Evolutionary conservation across 2,329 filamentous ascomycete species (phyloP).

Genomic region (Hypoxylon sp.): DNA sequence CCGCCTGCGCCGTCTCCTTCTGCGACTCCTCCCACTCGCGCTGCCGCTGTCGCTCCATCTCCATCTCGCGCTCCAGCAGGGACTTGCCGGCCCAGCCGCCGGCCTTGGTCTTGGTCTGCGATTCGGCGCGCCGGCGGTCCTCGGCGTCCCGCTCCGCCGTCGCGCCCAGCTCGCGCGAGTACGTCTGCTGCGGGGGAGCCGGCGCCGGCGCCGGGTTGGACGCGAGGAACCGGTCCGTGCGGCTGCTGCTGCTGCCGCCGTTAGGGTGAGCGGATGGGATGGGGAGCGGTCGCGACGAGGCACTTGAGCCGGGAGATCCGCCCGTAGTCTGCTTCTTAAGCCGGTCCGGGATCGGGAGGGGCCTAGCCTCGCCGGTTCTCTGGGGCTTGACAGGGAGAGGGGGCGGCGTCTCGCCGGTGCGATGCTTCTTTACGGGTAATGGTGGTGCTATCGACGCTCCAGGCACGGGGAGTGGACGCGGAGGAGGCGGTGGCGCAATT

Average conservation of each 20-base stretch:
- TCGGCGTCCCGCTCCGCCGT: slow-evolving; percentile 72
- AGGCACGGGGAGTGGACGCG: slow-evolving; percentile 58
- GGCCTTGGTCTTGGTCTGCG: slow-evolving; percentile 71
- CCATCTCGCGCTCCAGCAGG: slow-evolving; percentile 83
- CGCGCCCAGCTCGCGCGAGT: slow-evolving; percentile 66
- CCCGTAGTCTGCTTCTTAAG: slow-evolving; percentile 41
- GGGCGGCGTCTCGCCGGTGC: slow-evolving; percentile 45
- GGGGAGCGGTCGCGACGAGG: slow-evolving; percentile 46
- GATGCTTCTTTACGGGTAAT: slow-evolving; percentile 45
- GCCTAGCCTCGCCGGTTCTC: slow-evolving; percentile 60
- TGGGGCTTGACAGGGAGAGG: slow-evolving; percentile 51
- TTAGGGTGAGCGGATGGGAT: slow-evolving; percentile 44
- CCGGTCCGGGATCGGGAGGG: slow-evolving; percentile 62
- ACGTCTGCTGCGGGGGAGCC: slow-evolving; percentile 59
- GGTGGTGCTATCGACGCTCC: slow-evolving; percentile 46
- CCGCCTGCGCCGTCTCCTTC: slow-evolving; percentile 69
- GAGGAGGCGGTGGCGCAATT: slow-evolving; percentile 45
- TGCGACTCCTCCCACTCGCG: slow-evolving; percentile 84
- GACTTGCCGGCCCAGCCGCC: slow-evolving; percentile 75
- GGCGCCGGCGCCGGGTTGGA: slow-evolving; percentile 63
- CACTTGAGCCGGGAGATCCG: slow-evolving; percentile 46
- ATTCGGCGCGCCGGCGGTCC: slow-evolving; percentile 68
- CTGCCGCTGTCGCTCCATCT: slow-evolving; percentile 80
- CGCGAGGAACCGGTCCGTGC: slow-evolving; percentile 69
- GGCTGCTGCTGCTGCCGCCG: slow-evolving; percentile 62